Evolutionary conservation across 768 basidiomycete genomes (phyloP).

Genomic region (Boletus rubescentipes): DNA sequence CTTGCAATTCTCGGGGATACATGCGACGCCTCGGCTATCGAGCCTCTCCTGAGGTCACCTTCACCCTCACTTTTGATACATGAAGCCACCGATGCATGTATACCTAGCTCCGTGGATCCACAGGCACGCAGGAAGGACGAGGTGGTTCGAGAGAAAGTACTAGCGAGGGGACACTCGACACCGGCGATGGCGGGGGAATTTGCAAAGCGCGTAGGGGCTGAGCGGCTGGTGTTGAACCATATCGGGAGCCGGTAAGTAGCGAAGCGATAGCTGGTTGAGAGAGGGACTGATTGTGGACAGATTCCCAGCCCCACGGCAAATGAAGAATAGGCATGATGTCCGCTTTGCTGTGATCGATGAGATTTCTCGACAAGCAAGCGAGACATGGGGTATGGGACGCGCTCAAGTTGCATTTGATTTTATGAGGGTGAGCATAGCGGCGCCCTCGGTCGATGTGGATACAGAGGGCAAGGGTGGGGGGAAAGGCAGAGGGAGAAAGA

Average conservation of each 20-base stretch:
- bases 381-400: constrained; percentile 50
- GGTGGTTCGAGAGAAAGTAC: constrained; percentile 47
- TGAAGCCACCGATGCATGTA: constrained; percentile 77
- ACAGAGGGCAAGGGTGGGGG: too few species aligned
- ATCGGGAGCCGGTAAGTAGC: constrained; percentile 60
- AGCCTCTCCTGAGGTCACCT: constrained; percentile 52
- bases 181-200: constrained; percentile 78
- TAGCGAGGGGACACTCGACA: constrained; percentile 75
- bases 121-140: constrained; percentile 42
- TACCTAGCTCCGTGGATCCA: constrained; percentile 55
- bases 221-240: constrained; percentile 72
- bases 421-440: constrained; percentile 45
- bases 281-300: constrained; percentile 28
- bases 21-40: constrained; percentile 56
- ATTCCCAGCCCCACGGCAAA: constrained; percentile 50
- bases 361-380: constrained; percentile 61
- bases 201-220: constrained; percentile 59
- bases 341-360: constrained; percentile 54
- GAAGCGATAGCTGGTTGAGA: neutral
- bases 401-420: constrained; percentile 61
- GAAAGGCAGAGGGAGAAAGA: too few species aligned
- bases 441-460: neutral
- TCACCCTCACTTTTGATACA: constrained; percentile 74
- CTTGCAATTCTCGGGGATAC: constrained; percentile 81
- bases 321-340: constrained; percentile 26